phyloP scores from a whole-genome alignment of 2,329 filamentous ascomycete species.

The Verticillium klebahnii region DNA sequence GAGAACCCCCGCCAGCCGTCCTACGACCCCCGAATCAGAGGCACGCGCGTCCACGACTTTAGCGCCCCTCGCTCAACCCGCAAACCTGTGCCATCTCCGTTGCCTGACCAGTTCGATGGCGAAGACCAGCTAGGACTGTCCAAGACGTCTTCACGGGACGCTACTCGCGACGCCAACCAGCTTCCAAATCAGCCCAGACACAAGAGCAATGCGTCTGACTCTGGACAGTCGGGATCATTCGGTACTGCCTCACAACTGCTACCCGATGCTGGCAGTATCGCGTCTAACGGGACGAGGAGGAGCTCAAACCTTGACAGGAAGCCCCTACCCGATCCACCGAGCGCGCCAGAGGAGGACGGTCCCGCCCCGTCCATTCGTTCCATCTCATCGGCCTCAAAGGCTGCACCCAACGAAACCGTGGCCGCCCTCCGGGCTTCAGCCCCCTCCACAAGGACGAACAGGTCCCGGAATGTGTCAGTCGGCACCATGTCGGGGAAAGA shows the following conservation, averaged over 20 bases:
- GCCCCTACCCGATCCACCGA: constrained; percentile 21
- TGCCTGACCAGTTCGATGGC: background rate
- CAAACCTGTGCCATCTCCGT: background rate
- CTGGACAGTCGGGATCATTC: constrained; percentile 17
- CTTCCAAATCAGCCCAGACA: constrained; percentile 3
- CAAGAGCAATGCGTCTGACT: constrained; percentile 25
- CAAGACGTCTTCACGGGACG: constrained; percentile 16
- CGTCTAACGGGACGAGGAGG: constrained; percentile 15
- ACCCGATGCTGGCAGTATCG: constrained; percentile 19
- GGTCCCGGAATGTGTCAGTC: constrained; percentile 47
- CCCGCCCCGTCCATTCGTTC: constrained; percentile 17
- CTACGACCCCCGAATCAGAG: constrained; percentile 61
- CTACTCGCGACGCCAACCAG: background rate
- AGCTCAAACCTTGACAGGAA: constrained; percentile 10
- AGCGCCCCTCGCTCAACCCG: constrained; percentile 50
- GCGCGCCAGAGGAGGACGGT: constrained; percentile 29
- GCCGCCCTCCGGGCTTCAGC: constrained; percentile 18
- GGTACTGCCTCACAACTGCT: constrained; percentile 20
- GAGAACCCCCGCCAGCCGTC: constrained; percentile 35
- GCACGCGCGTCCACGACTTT: constrained; percentile 61
- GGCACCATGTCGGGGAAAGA: constrained; percentile 35
- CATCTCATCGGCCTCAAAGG: constrained; percentile 27
- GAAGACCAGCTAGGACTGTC: constrained; percentile 2
- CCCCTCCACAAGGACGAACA: constrained; percentile 31
- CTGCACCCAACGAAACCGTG: constrained; percentile 19